phyloP scores from a whole-genome alignment of 768 basidiomycete species.

The Rhizopogon vesiculosus region DNA sequence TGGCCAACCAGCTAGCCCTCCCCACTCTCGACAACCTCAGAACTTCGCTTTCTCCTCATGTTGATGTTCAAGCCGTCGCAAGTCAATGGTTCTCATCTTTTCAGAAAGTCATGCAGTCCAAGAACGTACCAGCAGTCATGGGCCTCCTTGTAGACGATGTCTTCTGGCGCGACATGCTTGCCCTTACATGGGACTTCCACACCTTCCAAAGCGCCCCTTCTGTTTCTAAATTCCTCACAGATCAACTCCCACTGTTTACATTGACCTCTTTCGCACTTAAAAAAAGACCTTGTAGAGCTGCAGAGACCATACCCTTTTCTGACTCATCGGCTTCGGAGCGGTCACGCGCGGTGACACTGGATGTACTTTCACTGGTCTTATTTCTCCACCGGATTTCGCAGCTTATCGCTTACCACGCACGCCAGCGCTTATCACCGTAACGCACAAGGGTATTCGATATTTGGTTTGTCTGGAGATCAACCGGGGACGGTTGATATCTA shows the following conservation, averaged over 20 bases:
- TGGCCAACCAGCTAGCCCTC: constrained; percentile 4
- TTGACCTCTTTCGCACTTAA: constrained; percentile 21
- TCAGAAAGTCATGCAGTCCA: constrained; percentile 23
- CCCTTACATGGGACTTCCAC: constrained; percentile 60
- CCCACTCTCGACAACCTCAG: constrained; percentile 21
- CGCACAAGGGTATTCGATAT: no score
- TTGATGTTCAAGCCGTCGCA: constrained; percentile 33
- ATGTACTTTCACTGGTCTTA: no score
- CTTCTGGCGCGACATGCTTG: constrained; percentile 59
- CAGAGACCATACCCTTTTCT: constrained; percentile 24
- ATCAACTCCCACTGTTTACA: constrained; percentile 31
- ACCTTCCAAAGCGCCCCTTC: constrained; percentile 42
- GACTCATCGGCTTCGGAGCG: no score
- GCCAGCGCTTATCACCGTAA: no score
- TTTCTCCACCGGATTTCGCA: no score
- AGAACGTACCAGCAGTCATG: constrained; percentile 32
- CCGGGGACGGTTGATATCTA: no score
- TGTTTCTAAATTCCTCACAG: constrained; percentile 41
- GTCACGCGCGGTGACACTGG: no score
- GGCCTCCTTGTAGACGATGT: constrained; percentile 28
- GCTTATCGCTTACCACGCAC: no score
- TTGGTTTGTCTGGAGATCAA: no score
- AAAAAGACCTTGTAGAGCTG: constrained; percentile 13
- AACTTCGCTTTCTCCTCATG: constrained; percentile 20
- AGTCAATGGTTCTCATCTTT: constrained; percentile 40